Conservation (phyloP, 352 stramenopile species). For the Aphanomyces stellatus region DNA sequence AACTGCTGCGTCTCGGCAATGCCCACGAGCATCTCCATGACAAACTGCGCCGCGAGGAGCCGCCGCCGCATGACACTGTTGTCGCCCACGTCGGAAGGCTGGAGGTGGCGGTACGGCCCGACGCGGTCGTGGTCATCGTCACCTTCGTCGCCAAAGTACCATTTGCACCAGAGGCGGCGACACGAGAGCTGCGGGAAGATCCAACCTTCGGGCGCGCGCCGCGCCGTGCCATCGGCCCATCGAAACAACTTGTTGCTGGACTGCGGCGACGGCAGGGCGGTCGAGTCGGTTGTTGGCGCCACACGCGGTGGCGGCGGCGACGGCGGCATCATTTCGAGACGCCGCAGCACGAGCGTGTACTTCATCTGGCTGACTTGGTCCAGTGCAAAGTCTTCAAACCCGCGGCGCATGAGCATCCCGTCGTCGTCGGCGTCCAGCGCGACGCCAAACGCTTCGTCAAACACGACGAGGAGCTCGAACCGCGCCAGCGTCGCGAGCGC, state of each 20-base stretch:
- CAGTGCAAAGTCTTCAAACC: background rate
- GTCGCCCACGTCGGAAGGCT: too few relatives aligned
- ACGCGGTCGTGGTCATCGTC: background rate
- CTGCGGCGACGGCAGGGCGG: too few relatives aligned
- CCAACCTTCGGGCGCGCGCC: background rate
- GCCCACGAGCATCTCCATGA: too few relatives aligned
- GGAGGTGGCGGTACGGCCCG: background rate
- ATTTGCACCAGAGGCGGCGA: background rate
- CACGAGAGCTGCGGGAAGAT: background rate
- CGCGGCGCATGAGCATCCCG: background rate
- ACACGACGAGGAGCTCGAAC: background rate
- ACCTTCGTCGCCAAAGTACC: background rate
- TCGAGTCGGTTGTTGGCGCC: background rate
- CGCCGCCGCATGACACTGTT: too few relatives aligned
- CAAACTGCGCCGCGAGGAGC: too few relatives aligned
- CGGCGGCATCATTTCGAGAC: background rate
- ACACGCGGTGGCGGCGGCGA: background rate
- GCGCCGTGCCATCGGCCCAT: background rate
- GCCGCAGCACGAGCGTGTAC: background rate
- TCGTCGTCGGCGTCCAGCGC: background rate
- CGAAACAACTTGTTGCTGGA: too few relatives aligned
- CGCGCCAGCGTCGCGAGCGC: background rate
- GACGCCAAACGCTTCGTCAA: background rate
- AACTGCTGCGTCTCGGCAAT: too few relatives aligned
- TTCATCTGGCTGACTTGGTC: background rate